A percentile compares a stretch with the other conserved stretches of the same genome.
Conservation (phyloP, 2,329 filamentous ascomycete species). For the Rosellinia necatrix region DNA sequence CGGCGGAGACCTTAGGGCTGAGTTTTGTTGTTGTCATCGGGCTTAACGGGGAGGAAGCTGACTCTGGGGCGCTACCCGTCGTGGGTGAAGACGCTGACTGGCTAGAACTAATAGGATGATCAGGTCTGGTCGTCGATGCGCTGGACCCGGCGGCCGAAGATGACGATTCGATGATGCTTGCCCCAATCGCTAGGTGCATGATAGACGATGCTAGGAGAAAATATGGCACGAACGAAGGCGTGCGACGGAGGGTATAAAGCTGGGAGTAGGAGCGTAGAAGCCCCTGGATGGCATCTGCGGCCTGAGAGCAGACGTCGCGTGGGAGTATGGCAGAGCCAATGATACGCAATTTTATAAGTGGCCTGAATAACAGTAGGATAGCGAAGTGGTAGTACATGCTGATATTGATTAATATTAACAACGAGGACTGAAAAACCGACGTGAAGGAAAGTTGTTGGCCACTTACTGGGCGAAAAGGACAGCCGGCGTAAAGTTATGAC, state of each 20-base stretch:
- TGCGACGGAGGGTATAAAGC: slow-evolving; percentile 61
- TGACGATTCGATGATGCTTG: slow-evolving; percentile 37
- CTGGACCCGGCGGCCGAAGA: slow-evolving; percentile 32
- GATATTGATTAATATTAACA: not conserved
- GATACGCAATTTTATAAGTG: slow-evolving; percentile 68
- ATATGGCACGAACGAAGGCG: slow-evolving; percentile 65
- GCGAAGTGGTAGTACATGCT: slow-evolving; percentile 75
- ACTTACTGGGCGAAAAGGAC: slow-evolving; percentile 76
- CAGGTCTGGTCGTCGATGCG: slow-evolving; percentile 30
- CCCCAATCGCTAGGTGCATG: slow-evolving; percentile 62
- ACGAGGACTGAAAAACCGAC: not conserved
- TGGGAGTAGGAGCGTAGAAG: slow-evolving; percentile 61
- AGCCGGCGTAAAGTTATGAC: slow-evolving; percentile 72
- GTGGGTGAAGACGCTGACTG: slow-evolving; percentile 20
- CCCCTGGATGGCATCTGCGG: slow-evolving; percentile 63
- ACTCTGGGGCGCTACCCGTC: slow-evolving; percentile 2
- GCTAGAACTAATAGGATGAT: slow-evolving; percentile 21
- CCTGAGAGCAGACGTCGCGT: slow-evolving; percentile 67
- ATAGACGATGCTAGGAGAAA: slow-evolving; percentile 66
- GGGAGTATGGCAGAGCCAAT: slow-evolving; percentile 67
- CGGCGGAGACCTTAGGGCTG: slow-evolving; percentile 48
- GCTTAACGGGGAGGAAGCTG: slow-evolving; percentile 23
- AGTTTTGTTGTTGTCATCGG: slow-evolving; percentile 38
- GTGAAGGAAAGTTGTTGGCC: not conserved
- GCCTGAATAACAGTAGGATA: slow-evolving; percentile 74